These are phyloP conservation scores for Fusarium ambrosium DNA, from an alignment of 2,329 filamentous ascomycete species.

Conservation along the genomic window DNA sequence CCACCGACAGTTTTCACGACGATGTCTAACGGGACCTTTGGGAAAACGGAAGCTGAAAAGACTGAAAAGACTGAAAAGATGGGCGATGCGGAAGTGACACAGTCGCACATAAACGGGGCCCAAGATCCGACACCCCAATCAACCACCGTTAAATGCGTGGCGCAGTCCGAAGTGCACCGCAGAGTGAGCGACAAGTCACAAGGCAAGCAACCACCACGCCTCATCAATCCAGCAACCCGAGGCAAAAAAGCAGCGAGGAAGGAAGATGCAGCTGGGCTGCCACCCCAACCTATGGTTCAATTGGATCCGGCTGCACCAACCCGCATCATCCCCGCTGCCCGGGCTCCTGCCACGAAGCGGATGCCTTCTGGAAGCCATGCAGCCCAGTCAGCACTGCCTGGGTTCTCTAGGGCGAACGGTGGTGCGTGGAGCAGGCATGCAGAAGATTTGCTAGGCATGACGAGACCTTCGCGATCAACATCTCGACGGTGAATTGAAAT, in stretches of 20 bases:
- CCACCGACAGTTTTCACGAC: slow-evolving; percentile 34
- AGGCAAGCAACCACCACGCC: slow-evolving; percentile 37
- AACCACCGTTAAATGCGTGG: not conserved
- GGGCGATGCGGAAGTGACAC: not conserved
- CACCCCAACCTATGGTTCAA: slow-evolving; percentile 59
- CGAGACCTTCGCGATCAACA: slow-evolving; percentile 60
- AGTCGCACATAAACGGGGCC: slow-evolving; percentile 8
- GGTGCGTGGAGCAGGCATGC: slow-evolving; percentile 80
- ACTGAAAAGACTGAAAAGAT: slow-evolving; percentile 7
- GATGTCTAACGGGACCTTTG: slow-evolving; percentile 11
- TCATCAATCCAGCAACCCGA: slow-evolving; percentile 64
- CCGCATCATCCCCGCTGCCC: slow-evolving; percentile 7
- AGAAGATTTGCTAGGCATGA: slow-evolving; percentile 73
- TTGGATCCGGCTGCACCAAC: slow-evolving; percentile 47
- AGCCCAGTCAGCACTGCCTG: slow-evolving; percentile 50
- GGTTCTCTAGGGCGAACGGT: slow-evolving; percentile 64
- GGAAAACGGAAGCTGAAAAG: not conserved
- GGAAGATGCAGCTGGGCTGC: slow-evolving; percentile 64
- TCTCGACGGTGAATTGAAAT: slow-evolving; percentile 1
- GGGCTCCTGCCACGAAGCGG: slow-evolving; percentile 6
- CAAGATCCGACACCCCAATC: not conserved
- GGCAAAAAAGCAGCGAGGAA: slow-evolving; percentile 67
- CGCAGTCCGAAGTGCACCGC: slow-evolving; percentile 1
- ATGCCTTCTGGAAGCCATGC: not conserved
- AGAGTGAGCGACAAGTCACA: slow-evolving; percentile 18